Base-by-base conservation (phyloP, 2,329 filamentous ascomycete genomes). In the Penicillium sumatraense region DNA sequence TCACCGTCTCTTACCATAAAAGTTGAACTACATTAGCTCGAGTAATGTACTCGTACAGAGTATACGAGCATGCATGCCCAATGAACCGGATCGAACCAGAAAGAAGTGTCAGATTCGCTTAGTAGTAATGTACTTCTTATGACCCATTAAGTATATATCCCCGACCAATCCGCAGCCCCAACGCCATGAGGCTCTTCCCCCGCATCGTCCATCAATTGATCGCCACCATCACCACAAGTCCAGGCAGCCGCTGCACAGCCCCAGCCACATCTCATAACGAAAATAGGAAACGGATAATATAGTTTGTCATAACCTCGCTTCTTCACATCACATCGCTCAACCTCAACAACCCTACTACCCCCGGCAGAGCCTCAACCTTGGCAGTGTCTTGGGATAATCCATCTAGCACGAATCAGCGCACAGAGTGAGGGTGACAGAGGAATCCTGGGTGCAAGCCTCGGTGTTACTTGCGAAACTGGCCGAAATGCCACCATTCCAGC, bases 401-500 rank as follows among this genome's bases (percentile, higher is more conserved):
- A 14, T 38, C 49, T 65, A 71, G 38, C 67, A 70, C 14, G 60
- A 48, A 6, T 51, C 46, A 16, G 65, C 65, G 50, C 72, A 74
- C 51, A 75, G 57, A 3, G 61, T 70, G 58, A 75, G 51, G 11
- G 60, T 65, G 51, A 74, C 51, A 58, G 68, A 59, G 24, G 42
- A 8, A 16, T 46, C 42, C 42, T 46, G 26, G 16, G 42, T 31
- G 16, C 42, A 46, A 14, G 26, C 2, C 16, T 46, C 42, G 1
- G 42, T 46, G 16, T 46, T 46, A 27, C 42, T 46, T 16, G 33
- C 42, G 21, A 31, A 46, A 18, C 42, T 46, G n/a, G 26, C 27
- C 2, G 42, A 46, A 11, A 46, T 46, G 14, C 42, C 42, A 11
- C 42, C 42, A 16, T 18, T 18, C 42, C 42, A 46, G 42, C n/a